A percentile compares a stretch with the other conserved stretches of the same genome.
Evolutionary conservation across 2,329 filamentous ascomycete genomes (phyloP).

Genomic region (Botryotinia narcissicola): DNA sequence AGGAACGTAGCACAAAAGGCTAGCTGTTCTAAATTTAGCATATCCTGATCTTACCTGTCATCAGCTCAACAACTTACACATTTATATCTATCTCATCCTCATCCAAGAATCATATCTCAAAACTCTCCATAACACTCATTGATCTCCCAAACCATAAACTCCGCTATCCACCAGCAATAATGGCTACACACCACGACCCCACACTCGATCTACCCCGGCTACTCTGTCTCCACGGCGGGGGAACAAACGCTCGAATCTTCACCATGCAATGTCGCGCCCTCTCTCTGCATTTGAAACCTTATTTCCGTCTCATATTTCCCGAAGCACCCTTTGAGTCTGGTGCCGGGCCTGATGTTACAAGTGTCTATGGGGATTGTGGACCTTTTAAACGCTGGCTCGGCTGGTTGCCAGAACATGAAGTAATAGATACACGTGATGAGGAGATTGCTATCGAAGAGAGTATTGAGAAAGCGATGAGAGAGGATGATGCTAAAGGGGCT

Average conservation of each 20-base stretch:
- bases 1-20: neutral
- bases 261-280: constrained; percentile 60
- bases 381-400: constrained; percentile 66
- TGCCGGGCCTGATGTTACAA: constrained; percentile 58
- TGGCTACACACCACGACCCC: constrained; percentile 12
- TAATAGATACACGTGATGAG: constrained; percentile 43
- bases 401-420: constrained; percentile 59
- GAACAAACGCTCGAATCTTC: constrained; percentile 70
- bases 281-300: constrained; percentile 22
- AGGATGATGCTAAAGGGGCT: constrained; percentile 48
- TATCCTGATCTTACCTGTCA: neutral
- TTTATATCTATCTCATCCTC: neutral
- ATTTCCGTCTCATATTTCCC: constrained; percentile 70
- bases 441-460: constrained; percentile 43
- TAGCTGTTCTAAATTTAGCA: constrained; percentile 6
- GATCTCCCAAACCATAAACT: neutral
- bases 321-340: constrained; percentile 65
- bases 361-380: constrained; percentile 63
- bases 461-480: constrained; percentile 49
- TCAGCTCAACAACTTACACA: neutral
- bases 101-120: neutral
- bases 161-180: neutral
- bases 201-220: constrained; percentile 54
- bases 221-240: constrained; percentile 79
- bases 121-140: neutral